These are phyloP conservation scores for Aspergillus ellipticus DNA, from an alignment of 495 filamentous ascomycete genomes.

Conservation along the genomic window DNA sequence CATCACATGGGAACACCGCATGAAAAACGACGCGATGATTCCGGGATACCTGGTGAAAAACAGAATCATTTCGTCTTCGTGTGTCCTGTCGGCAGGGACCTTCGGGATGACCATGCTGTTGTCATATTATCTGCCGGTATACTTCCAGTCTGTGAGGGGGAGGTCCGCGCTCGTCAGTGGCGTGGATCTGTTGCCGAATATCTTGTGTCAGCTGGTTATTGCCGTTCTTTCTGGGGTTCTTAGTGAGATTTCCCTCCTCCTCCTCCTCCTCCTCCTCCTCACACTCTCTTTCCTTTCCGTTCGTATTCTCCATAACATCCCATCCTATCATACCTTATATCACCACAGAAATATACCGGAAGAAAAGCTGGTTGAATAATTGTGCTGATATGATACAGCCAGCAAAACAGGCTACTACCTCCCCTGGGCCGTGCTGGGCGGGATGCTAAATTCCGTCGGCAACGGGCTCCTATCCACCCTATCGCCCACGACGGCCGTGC, in stretches of 20 bases:
- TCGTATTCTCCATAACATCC: too few species aligned
- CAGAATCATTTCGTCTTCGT: constrained; percentile 31
- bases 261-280: not conserved
- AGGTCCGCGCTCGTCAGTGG: constrained; percentile 31
- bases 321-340: too few species aligned
- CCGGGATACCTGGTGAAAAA: constrained; percentile 33
- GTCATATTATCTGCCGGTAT: constrained; percentile 34
- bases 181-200: constrained; percentile 39
- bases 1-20: constrained; percentile 41
- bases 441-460: constrained; percentile 27
- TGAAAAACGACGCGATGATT: constrained; percentile 51
- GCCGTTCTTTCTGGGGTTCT: constrained; percentile 43
- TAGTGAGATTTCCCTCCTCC: constrained; percentile 20
- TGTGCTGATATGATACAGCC: too few species aligned
- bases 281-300: not conserved
- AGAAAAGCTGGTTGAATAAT: too few species aligned
- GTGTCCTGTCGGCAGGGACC: constrained; percentile 18
- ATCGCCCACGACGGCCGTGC: constrained; percentile 34
- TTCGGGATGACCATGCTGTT: constrained; percentile 21
- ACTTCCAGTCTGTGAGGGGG: constrained; percentile 37
- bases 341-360: too few species aligned
- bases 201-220: constrained; percentile 46
- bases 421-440: constrained; percentile 32
- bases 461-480: constrained; percentile 48
- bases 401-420: constrained; percentile 46